phyloP scores from a whole-genome alignment of 1,139 yeast genomes.

The Casaregolazyma lundiana region DNA sequence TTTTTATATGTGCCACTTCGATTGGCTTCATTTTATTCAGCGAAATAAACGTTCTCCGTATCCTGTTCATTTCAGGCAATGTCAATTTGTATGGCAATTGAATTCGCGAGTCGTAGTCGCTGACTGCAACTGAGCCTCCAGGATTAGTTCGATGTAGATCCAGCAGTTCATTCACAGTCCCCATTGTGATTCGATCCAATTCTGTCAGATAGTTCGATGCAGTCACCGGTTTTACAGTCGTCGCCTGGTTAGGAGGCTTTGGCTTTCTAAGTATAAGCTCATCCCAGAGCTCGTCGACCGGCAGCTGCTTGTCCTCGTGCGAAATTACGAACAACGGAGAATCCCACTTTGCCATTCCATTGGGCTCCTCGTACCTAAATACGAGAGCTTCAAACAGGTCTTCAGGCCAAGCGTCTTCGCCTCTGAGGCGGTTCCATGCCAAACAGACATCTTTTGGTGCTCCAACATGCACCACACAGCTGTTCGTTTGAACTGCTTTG shows the following conservation, averaged over 20 bases:
- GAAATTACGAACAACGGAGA: constrained; percentile 77
- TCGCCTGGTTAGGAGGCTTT: constrained; percentile 40
- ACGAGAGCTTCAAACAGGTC: constrained; percentile 63
- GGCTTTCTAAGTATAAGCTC: constrained; percentile 59
- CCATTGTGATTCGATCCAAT: constrained; percentile 67
- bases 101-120: constrained; percentile 40
- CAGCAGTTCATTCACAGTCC: constrained; percentile 53
- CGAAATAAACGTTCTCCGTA: constrained; percentile 73
- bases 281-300: constrained; percentile 69
- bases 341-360: constrained; percentile 85
- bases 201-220: constrained; percentile 77
- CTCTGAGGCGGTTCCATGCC: constrained; percentile 51
- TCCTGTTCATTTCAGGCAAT: constrained; percentile 61
- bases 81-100: constrained; percentile 59
- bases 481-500: constrained; percentile 74
- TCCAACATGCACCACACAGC: constrained; percentile 76
- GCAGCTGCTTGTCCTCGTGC: constrained; percentile 49
- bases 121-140: constrained; percentile 45
- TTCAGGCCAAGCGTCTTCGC: constrained; percentile 55
- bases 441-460: constrained; percentile 59
- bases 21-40: constrained; percentile 72
- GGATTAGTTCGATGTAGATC: constrained; percentile 57
- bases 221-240: constrained; percentile 58
- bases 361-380: constrained; percentile 93
- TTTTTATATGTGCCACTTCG: constrained; percentile 60